Evolutionary conservation across 169 alveolate genomes (phyloP), one percentile per base, ranked within the genome.

Genomic region (Theileria annulata): DNA sequence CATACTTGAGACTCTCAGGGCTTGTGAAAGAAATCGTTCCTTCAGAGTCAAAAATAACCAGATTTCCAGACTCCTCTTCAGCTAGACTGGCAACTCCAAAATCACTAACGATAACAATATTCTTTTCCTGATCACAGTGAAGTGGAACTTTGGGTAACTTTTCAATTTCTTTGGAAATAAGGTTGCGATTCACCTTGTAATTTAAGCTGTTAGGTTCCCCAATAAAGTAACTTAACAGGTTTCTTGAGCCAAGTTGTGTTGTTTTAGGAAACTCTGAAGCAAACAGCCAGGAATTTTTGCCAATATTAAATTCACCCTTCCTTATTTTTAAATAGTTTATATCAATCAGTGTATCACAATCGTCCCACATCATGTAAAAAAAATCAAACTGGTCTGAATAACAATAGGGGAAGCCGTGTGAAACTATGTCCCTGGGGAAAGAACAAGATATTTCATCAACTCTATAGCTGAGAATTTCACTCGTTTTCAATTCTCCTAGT

Each of bases 1-100:
- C 54, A 56, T 76, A 47, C 54, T 67, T 10, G 31, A 83, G 71
- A 15, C 81, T 51, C 48, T 83, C 90, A 0, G 90, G 90, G 51
- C 90, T 76, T 3, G 63, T 49, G 63, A 83, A 83, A 0, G 90
- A 10, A 5, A 77, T 30, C 10, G 86, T 83, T 10, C 90, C 90
- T 48, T 83, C 90, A 17, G 75, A 71, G 48, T 83, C 85, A 42
- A n/a, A 83, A 17, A 76, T 77, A 12, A 63, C 78, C 49, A 71
- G 80, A 5, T 76, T 66, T 1, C 64, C 64, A 9, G 12, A 58
- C 31, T 30, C 31, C 67, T 19, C 21, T 10, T 83, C 80, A 9
- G 77, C 85, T 10, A 83, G 10, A 54, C 73, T 35, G 9, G 90
- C 67, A 12, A 75, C 85, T 19, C 90, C 90, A 31, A 83, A 83